These are phyloP conservation scores for Daldinia eschscholtzii DNA, from an alignment of 2,329 filamentous ascomycete species.

Conservation along the genomic window DNA sequence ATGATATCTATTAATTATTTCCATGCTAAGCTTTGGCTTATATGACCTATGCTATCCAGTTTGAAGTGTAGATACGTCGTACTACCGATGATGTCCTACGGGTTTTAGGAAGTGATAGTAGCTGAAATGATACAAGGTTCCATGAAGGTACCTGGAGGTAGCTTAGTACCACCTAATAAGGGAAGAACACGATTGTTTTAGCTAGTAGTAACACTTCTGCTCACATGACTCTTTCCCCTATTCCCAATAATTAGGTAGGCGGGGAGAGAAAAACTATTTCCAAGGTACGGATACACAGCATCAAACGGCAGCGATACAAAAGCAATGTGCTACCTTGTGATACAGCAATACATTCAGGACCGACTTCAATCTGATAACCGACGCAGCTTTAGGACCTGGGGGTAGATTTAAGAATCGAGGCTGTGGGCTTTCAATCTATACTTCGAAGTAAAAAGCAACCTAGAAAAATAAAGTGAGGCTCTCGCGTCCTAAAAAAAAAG, in stretches of 20 bases:
- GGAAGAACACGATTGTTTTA: not conserved
- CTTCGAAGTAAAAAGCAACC: not conserved
- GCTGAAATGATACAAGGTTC: not conserved
- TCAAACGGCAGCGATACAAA: slow-evolving; percentile 1
- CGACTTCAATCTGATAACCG: too few relatives aligned
- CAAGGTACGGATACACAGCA: not conserved
- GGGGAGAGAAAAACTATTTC: not conserved
- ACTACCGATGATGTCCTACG: not conserved
- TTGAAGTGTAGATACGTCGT: not conserved
- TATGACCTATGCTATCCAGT: not conserved
- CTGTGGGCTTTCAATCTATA: not conserved
- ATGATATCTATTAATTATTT: not conserved
- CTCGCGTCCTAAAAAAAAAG: slow-evolving; percentile 13
- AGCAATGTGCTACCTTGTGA: not conserved
- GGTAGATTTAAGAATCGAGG: not conserved
- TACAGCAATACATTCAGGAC: not conserved
- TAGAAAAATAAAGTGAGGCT: slow-evolving; percentile 11
- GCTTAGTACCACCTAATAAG: not conserved
- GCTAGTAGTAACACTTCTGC: not conserved
- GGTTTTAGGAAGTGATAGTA: not conserved
- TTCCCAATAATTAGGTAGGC: not conserved
- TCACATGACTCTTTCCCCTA: too few relatives aligned
- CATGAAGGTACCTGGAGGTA: not conserved
- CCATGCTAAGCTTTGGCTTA: not conserved
- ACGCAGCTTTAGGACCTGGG: too few relatives aligned